A percentile compares a stretch with the other conserved stretches of the same genome.
phyloP scores from a whole-genome alignment of 768 basidiomycete genomes.

The Dentipellis fragilis region DNA sequence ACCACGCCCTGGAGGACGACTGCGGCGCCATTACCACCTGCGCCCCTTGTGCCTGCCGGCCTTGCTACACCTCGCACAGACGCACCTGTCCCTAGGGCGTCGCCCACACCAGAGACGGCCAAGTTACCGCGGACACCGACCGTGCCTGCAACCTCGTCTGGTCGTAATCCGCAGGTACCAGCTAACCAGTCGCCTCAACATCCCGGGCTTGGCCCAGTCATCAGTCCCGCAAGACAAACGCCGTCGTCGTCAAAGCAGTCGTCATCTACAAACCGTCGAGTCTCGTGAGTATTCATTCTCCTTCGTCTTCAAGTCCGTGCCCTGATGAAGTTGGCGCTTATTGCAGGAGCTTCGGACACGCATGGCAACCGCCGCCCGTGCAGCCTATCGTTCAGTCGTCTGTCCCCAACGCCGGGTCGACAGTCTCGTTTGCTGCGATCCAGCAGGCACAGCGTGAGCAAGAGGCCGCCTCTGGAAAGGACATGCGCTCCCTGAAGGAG shows the following conservation, averaged over 20 bases:
- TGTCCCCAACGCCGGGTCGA: slow-evolving; percentile 10
- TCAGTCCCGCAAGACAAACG: slow-evolving; percentile 46
- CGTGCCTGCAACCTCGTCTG: not conserved
- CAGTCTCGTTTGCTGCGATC: slow-evolving; percentile 72
- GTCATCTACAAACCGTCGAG: slow-evolving; percentile 28
- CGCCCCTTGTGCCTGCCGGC: not conserved
- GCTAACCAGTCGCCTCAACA: not conserved
- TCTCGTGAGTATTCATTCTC: slow-evolving; percentile 33
- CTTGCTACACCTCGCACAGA: not conserved
- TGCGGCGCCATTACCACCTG: not conserved
- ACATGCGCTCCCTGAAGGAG: slow-evolving; percentile 59
- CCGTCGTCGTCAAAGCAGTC: slow-evolving; percentile 14
- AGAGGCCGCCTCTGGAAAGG: slow-evolving; percentile 28
- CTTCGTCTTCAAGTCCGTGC: not conserved
- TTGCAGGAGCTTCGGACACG: slow-evolving; percentile 31
- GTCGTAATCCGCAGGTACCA: not conserved
- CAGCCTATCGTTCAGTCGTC: slow-evolving; percentile 31
- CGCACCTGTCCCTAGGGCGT: not conserved
- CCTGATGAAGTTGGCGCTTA: not conserved
- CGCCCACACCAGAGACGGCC: not conserved
- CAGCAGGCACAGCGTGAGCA: slow-evolving; percentile 68
- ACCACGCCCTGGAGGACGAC: not conserved
- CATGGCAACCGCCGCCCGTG: slow-evolving; percentile 54
- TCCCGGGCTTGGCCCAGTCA: slow-evolving; percentile 52
- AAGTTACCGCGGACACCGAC: not conserved